Percentiles rank a stretch among this genome's conserved stretches.
These are phyloP conservation scores for Artemisia annua DNA, from an alignment of 129 eudicot genomes.

Conservation along the genomic window DNA sequence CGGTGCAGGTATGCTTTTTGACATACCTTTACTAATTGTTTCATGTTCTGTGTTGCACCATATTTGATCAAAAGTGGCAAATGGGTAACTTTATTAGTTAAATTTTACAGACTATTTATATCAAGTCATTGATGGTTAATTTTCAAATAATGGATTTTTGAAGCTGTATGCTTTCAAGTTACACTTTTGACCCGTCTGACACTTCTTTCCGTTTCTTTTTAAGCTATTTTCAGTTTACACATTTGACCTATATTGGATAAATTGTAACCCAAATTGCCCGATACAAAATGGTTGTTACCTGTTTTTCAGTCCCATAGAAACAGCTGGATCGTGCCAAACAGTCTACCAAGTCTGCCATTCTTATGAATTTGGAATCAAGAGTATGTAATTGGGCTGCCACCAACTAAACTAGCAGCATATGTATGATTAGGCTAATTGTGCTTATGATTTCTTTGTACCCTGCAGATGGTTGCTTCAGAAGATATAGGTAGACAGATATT, in stretches of 20 bases:
- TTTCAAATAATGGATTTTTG: no score
- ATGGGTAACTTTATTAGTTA: no score
- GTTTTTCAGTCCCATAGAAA: slow-evolving; percentile 53
- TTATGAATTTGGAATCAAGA: slow-evolving; percentile 98
- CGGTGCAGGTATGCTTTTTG: slow-evolving; percentile 55
- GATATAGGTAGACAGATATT: no score
- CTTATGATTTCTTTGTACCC: slow-evolving; percentile 4
- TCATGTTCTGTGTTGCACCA: neutral
- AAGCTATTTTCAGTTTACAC: neutral
- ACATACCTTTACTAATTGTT: slow-evolving; percentile 8
- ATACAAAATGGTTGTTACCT: neutral
- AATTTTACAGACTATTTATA: no score
- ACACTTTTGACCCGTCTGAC: no score
- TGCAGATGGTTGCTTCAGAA: slow-evolving; percentile 59
- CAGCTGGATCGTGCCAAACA: slow-evolving; percentile 95
- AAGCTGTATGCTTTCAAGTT: no score
- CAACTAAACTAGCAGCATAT: neutral
- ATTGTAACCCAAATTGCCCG: no score
- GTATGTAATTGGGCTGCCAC: slow-evolving; percentile 44
- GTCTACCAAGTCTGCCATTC: slow-evolving; percentile 81
- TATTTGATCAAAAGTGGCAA: no score
- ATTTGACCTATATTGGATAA: no score
- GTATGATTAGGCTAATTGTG: neutral
- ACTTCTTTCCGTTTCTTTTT: neutral
- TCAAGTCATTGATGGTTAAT: no score